These are phyloP conservation scores for Kuraishia hungarica DNA, from an alignment of 805 yeast genomes.

Conservation along the genomic window DNA sequence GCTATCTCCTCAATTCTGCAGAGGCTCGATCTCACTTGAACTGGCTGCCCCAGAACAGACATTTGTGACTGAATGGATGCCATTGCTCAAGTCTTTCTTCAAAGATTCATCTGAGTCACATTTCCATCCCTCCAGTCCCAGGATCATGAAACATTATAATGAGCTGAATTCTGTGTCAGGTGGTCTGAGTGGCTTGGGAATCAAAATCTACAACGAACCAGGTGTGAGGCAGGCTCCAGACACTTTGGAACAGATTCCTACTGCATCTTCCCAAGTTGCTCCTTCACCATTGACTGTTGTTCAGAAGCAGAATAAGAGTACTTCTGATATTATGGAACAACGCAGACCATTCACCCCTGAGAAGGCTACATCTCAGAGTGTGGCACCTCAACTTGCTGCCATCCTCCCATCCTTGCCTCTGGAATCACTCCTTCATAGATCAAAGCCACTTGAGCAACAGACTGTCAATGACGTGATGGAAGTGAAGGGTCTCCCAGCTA, in stretches of 20 bases:
- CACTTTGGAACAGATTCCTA: background rate
- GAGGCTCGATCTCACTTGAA: background rate
- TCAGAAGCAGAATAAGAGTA: background rate
- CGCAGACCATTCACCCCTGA: background rate
- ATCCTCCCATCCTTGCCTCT: background rate
- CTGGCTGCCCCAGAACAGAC: background rate
- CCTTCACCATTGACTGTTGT: background rate
- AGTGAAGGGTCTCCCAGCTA: background rate
- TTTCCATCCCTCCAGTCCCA: background rate
- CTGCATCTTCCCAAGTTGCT: background rate
- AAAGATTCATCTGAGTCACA: background rate
- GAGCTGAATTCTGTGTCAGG: background rate
- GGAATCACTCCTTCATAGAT: background rate
- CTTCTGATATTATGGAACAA: background rate
- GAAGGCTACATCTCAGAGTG: background rate
- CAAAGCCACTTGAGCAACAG: background rate
- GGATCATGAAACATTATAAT: background rate
- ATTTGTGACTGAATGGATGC: background rate
- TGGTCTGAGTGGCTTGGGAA: background rate
- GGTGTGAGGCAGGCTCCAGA: background rate
- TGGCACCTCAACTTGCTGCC: background rate
- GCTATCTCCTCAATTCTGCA: background rate
- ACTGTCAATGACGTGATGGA: background rate
- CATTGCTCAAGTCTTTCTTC: background rate
- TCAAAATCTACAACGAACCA: background rate